phyloP scores from a whole-genome alignment of 306 rosid species.

The Cyclanthera cordifolia region DNA sequence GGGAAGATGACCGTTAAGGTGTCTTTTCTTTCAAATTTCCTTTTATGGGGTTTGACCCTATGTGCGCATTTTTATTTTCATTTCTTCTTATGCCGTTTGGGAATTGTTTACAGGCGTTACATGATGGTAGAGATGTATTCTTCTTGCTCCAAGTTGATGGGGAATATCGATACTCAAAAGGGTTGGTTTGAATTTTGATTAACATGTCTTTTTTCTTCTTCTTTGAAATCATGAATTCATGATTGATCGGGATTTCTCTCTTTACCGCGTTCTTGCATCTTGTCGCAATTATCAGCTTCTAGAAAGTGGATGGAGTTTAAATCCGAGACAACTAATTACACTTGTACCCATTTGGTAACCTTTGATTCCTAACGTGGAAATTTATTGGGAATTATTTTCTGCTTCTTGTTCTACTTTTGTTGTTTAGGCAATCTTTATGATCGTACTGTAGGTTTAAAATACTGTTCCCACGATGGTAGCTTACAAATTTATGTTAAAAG shows the following conservation, averaged over 20 bases:
- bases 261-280: background rate
- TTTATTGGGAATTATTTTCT: background rate
- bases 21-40: background rate
- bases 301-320: background rate
- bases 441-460: background rate
- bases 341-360: background rate
- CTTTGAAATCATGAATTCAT: background rate
- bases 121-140: conserved; percentile 75
- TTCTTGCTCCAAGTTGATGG: conserved; percentile 74
- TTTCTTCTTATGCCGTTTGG: background rate
- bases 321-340: background rate
- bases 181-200: conserved; percentile 36
- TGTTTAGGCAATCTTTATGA: background rate
- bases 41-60: background rate
- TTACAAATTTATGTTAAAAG: background rate
- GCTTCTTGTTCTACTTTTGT: background rate
- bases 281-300: background rate
- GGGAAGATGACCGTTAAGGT: conserved; percentile 86
- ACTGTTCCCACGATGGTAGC: background rate
- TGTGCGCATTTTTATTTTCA: background rate
- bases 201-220: background rate
- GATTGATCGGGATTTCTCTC: background rate
- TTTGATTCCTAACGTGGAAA: background rate
- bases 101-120: conserved; percentile 51
- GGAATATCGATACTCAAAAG: conserved; percentile 59